These are phyloP conservation scores for Trichoderma sp. DNA, from an alignment of 2,329 filamentous ascomycete species.

Conservation along the genomic window DNA sequence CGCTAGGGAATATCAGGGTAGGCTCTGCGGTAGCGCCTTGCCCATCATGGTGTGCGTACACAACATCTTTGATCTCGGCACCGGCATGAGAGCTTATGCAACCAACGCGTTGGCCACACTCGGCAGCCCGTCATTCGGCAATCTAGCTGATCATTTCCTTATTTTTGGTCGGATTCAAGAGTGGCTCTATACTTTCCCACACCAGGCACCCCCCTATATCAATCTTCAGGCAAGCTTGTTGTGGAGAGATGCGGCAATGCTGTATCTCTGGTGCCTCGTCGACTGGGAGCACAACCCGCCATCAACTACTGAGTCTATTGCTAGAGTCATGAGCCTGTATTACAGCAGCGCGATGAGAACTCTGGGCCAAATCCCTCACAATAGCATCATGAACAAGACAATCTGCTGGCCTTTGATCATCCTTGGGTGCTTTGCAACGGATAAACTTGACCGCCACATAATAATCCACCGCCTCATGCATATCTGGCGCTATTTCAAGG, in stretches of 20 bases:
- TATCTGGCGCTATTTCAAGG: constrained; percentile 38
- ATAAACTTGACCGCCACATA: constrained; percentile 28
- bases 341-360: too few relatives aligned
- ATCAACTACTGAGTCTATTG: too few relatives aligned
- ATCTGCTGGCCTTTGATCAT: constrained; percentile 40
- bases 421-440: constrained; percentile 37
- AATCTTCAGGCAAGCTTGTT: constrained; percentile 39
- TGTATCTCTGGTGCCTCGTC: constrained; percentile 41
- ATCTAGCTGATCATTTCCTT: constrained; percentile 41
- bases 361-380: constrained; percentile 33
- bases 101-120: constrained; percentile 21
- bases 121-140: constrained; percentile 21
- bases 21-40: constrained; percentile 40
- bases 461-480: constrained; percentile 34
- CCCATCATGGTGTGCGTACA: constrained; percentile 37
- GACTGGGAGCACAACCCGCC: constrained; percentile 25
- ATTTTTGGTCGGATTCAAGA: constrained; percentile 43
- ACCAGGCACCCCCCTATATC: constrained; percentile 23
- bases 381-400: constrained; percentile 38
- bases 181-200: constrained; percentile 40
- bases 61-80: constrained; percentile 42
- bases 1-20: constrained; percentile 34
- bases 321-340: too few relatives aligned
- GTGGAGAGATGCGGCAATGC: constrained; percentile 43
- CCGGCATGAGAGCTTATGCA: constrained; percentile 35